Evolutionary conservation across 805 yeast genomes (phyloP), one percentile per base, ranked within the genome.

Genomic region (Monosporozyma aerobia): DNA sequence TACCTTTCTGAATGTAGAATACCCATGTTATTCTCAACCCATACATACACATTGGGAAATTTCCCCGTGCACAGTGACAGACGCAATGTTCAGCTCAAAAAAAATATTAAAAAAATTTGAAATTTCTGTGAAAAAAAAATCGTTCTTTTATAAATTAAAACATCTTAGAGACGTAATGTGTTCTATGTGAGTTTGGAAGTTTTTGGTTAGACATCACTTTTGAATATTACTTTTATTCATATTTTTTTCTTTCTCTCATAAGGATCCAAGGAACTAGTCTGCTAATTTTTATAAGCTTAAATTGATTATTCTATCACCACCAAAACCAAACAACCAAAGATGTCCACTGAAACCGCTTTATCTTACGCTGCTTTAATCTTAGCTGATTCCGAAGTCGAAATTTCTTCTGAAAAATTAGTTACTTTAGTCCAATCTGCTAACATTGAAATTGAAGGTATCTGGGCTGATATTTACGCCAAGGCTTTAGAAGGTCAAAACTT

Each of bases 291-390:
- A 52, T 46, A 54, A 61, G 70, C 70, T 66, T 66, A 66, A 66
- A 61, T 55, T 59, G 70, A 66, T 66, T 67, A 67, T 64, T 66
- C 67, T 64, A 64, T 27, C 39, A 39, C 54, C 37, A 44, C 29
- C 46, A 52, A 22, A n/a, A 14, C 22, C 32, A 43, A 43, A 43
- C 29, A 33, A 54, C 16, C 53, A 55, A 51, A 57, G 59, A 61
- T 56, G 61, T 86, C 95, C 75, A 64, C 73, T 58, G 96, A 90
- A 82, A 82, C 95, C 71, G 83, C 92, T 73, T 88, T 89, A 73
- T 87, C 97, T 68, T 90, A 89, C 87, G 98, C 99, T 75, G 96
- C 98, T 72, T 84, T 92, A 77, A 90, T 92, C 79, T 82, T 92
- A 77, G 96, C 97, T 64, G 99, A 92, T 73, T 88, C 97, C 70